These are phyloP conservation scores for Gaultheria prostrata DNA, from an alignment of 148 eudicot species.

Conservation along the genomic window DNA sequence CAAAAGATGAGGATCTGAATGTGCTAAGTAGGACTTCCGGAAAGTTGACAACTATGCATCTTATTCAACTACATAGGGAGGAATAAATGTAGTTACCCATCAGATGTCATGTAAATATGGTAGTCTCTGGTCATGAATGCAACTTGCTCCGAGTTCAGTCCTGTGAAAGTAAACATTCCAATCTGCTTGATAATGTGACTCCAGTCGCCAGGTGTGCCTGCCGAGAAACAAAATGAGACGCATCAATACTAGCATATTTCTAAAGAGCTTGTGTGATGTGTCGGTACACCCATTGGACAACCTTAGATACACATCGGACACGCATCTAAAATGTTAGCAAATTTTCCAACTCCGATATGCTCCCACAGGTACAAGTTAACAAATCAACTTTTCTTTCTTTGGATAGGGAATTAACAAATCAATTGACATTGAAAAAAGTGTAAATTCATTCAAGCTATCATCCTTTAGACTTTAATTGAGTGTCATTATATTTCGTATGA, in stretches of 20 bases:
- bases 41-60: background rate
- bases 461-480: background rate
- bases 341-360: background rate
- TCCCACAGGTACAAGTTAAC: background rate
- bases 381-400: no score
- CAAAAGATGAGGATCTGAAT: background rate
- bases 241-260: background rate
- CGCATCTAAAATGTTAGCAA: background rate
- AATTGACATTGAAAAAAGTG: background rate
- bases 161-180: constrained; percentile 98
- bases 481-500: background rate
- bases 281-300: background rate
- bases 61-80: background rate
- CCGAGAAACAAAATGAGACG: constrained; percentile 5
- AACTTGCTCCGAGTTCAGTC: constrained; percentile 81
- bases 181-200: constrained; percentile 97
- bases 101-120: constrained; percentile 98
- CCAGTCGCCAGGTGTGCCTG: constrained; percentile 99
- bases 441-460: background rate
- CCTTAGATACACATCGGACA: background rate
- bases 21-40: background rate
- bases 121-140: constrained; percentile 92
- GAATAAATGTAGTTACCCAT: constrained; percentile 54
- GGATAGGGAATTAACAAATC: background rate
- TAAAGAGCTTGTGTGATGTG: background rate